phyloP scores from a whole-genome alignment of 352 stramenopile species.

The Globisporangium echinulatum region DNA sequence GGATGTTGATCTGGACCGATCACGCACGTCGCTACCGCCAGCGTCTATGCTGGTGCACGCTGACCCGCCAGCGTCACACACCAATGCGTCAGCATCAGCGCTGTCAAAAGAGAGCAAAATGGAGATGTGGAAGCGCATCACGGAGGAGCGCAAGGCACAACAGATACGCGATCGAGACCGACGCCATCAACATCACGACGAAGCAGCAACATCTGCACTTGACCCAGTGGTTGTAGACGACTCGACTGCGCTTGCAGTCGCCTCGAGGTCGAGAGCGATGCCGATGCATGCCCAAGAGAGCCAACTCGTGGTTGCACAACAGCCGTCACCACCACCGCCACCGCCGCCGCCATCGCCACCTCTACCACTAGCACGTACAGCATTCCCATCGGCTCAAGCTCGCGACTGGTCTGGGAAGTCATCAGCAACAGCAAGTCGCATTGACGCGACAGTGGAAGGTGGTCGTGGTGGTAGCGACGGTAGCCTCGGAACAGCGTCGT shows the following conservation, averaged over 20 bases:
- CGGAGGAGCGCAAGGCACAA: constrained; percentile 33
- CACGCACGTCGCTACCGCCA: no score
- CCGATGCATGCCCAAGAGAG: neutral
- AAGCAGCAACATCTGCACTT: neutral
- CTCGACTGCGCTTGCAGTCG: neutral
- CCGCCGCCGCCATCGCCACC: constrained; percentile 5
- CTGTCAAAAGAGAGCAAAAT: constrained; percentile 52
- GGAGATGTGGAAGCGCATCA: constrained; percentile 60
- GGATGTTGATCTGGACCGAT: no score
- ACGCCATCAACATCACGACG: constrained; percentile 3
- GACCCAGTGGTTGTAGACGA: neutral
- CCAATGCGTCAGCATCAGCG: neutral
- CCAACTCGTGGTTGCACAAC: no score
- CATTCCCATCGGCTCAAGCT: no score
- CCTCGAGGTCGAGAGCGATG: neutral
- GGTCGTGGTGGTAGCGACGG: no score
- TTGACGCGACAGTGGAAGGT: no score
- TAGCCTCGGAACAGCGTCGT: no score
- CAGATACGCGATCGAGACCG: constrained; percentile 19
- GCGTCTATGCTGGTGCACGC: no score
- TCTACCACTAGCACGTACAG: no score
- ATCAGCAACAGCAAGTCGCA: no score
- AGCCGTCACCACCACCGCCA: neutral
- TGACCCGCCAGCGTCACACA: neutral
- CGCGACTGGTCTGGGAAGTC: no score